Evolutionary conservation across 345 rosid species (phyloP), one percentile per base, ranked within the genome.

Genomic region (Eucalyptus dawsonii): DNA sequence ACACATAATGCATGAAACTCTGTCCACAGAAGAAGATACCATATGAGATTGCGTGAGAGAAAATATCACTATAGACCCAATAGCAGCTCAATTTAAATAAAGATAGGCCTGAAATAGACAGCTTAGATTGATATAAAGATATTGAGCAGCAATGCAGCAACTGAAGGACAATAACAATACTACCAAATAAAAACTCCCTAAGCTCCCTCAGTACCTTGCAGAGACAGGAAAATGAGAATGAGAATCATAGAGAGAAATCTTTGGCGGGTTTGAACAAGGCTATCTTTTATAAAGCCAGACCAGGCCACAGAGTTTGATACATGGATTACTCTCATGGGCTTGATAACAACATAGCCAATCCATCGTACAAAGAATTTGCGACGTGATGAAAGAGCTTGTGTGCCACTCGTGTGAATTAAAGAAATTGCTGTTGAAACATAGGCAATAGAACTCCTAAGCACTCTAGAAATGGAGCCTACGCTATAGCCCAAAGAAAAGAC

Each of bases 1-100:
- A 97, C 99, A 67, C 99, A 98, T 56, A 88, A 88, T 42, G 97
- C 93, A 92, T 97, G 99, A 89, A 98, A 97, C 92, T 98, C 99
- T 98, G 96, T 65, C 45, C 89, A 92, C 86, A 50, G 60, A 67
- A 40, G 87, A 92, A 21, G 45, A 76, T 76, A 76, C 25, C 45
- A 21, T 72, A 19, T 19, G 83, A 76, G 83, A 76, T 76, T 76
- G 47, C 22, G 27, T 11, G 40, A 29, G 60, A 10, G 45, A 53
- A 86, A 51, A 86, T 86, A 53, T 50, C 56, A 21, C 27, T 15
- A 86, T 4, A 50, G 10, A 31, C 34, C 62, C 60, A 24, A 50
- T 50, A 86, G 42, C 56, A 86, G 16, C 58, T 50, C 87, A 50
- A 50, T 56, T 62, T 86, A 47, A 34, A 86, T 51, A 31, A 19